Base-by-base conservation (phyloP, 2,329 filamentous ascomycete genomes). In the Trichoderma oligosporum region DNA sequence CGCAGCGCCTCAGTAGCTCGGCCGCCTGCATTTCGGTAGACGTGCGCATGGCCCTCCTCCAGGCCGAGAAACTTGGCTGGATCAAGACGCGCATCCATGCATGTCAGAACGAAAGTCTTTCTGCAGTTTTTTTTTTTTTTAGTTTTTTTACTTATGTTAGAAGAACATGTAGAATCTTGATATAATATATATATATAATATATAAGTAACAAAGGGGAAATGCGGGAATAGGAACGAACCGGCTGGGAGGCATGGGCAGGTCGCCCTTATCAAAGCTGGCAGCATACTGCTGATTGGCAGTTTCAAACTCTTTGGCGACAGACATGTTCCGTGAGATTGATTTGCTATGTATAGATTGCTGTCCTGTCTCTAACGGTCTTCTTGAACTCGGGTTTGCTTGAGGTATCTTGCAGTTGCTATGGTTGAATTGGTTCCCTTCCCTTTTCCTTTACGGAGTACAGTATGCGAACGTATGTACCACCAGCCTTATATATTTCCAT, bases 81-180 rank as follows among this genome's bases (percentile, higher is more conserved):
- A 64, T 93, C 80, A 64, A 85, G 76, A 51, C 89, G 83, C 4
- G 89, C 87, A 66, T 94, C 89, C 88, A 94, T 94, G 72, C 89
- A 94, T 0, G 88, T 89, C 42, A 93, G 79, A 25, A 70, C 62
- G 4, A 65, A 63, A 6, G 73, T 67, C 41, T 73, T 73, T 53
- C 71, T 73, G 46, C 14, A 2, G 9, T n/a, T 31, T 18, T 39
- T 27, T 45, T 14, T 16, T 5, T 7, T 24, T 1, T 58, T 42
- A 41, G 25, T 1, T 31, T 18, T 7, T 29, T 16, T 45, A 27
- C 3, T 9, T 20, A n/a, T 35, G 2, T 16, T 6, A 41, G n/a
- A n/a, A n/a, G n/a, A n/a, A n/a, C n/a, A n/a, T n/a, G n/a, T n/a
- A n/a, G n/a, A n/a, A n/a, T n/a, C n/a, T n/a, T n/a, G n/a, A n/a